These are phyloP conservation scores for Pisolithus marmoratus DNA, from an alignment of 768 basidiomycete genomes.

Conservation along the genomic window DNA sequence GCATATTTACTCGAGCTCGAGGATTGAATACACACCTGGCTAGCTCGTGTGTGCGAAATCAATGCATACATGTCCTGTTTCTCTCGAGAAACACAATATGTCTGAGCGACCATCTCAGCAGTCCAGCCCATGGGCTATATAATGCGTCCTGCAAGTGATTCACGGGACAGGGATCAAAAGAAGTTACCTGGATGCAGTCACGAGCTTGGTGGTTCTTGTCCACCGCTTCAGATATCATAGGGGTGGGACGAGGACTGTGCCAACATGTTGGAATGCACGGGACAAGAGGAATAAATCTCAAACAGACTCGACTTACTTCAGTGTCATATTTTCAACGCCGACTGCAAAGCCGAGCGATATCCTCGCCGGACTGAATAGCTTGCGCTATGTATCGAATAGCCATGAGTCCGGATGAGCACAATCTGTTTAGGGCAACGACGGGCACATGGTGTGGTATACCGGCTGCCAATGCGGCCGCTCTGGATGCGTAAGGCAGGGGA, in stretches of 20 bases:
- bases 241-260: slow-evolving; percentile 66
- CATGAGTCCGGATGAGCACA: slow-evolving; percentile 93
- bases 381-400: slow-evolving; percentile 90
- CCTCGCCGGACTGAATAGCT: slow-evolving; percentile 76
- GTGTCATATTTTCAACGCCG: slow-evolving; percentile 79
- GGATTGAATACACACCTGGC: slow-evolving; percentile 36
- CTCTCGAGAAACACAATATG: slow-evolving; percentile 69
- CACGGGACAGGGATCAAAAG: background rate
- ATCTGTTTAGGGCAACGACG: slow-evolving; percentile 86
- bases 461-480: slow-evolving; percentile 82
- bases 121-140: slow-evolving; percentile 92
- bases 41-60: slow-evolving; percentile 80
- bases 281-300: background rate
- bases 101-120: slow-evolving; percentile 82
- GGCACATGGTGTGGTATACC: slow-evolving; percentile 85
- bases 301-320: slow-evolving; percentile 44
- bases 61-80: slow-evolving; percentile 89
- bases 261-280: background rate
- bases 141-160: slow-evolving; percentile 1
- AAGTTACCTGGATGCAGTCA: slow-evolving; percentile 62
- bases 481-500: slow-evolving; percentile 77
- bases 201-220: slow-evolving; percentile 56
- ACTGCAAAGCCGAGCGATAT: slow-evolving; percentile 82
- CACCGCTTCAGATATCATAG: slow-evolving; percentile 55
- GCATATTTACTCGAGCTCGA: background rate